phyloP scores from a whole-genome alignment of 306 rosid species.

The Myrica gale region DNA sequence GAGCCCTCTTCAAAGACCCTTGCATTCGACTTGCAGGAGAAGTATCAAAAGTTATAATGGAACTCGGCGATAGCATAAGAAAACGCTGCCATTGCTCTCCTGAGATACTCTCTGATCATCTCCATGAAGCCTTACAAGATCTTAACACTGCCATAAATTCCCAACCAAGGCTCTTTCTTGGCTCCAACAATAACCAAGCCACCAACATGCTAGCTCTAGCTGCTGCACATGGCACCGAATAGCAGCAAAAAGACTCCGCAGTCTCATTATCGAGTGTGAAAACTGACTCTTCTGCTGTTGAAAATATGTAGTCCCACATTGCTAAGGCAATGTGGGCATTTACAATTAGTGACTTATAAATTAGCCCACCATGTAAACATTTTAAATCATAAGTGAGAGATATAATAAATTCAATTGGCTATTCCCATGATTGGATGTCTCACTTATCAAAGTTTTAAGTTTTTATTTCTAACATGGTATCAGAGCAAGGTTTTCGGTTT shows the following conservation, averaged over 20 bases:
- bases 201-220: constrained; percentile 66
- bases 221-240: constrained; percentile 54
- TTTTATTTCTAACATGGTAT: no score
- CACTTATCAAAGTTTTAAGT: no score
- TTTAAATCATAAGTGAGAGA: no score
- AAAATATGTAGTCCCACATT: no score
- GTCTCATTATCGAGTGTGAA: constrained; percentile 65
- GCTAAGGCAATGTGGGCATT: no score
- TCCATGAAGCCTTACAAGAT: constrained; percentile 83
- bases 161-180: constrained; percentile 93
- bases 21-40: constrained; percentile 65
- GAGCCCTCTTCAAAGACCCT: constrained; percentile 85
- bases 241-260: constrained; percentile 37
- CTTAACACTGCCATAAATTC: constrained; percentile 82
- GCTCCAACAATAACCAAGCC: constrained; percentile 56
- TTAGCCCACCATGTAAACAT: no score
- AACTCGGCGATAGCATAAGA: constrained; percentile 74
- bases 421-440: no score
- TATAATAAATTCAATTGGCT: no score
- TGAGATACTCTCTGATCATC: constrained; percentile 87
- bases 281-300: constrained; percentile 65
- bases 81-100: constrained; percentile 85
- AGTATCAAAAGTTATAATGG: constrained; percentile 72
- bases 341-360: no score
- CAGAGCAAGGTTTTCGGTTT: no score